Conservation (phyloP, 2,329 filamentous ascomycete species). For the Plenodomus biglobosus region DNA sequence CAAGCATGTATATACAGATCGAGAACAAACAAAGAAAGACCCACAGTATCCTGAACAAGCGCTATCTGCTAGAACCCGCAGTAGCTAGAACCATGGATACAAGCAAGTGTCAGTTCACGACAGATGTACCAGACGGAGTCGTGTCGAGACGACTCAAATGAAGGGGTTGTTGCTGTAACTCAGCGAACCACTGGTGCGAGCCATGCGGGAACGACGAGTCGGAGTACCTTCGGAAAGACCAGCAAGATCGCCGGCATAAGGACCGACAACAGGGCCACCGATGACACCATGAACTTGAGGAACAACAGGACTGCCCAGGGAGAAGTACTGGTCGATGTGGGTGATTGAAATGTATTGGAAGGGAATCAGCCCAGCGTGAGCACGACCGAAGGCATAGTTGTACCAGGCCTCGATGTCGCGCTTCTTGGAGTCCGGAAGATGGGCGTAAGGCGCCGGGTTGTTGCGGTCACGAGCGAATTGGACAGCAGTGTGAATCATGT, state of each 20-base stretch:
- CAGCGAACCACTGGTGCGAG: slow-evolving; percentile 9
- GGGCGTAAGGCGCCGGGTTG: slow-evolving; percentile 9
- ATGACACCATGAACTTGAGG: slow-evolving; percentile 22
- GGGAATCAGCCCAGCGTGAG: slow-evolving; percentile 21
- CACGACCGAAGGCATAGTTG: slow-evolving; percentile 19
- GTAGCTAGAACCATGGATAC: slow-evolving; percentile 3
- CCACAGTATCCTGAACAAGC: not conserved
- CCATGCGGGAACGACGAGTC: slow-evolving; percentile 4
- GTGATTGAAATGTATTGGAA: slow-evolving; percentile 34
- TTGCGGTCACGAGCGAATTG: slow-evolving; percentile 20
- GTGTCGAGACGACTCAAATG: slow-evolving; percentile 8
- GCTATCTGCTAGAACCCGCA: slow-evolving; percentile 5
- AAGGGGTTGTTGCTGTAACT: slow-evolving; percentile 12
- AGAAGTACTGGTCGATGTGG: slow-evolving; percentile 19
- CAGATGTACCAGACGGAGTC: not conserved
- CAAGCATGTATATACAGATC: slow-evolving; percentile 17
- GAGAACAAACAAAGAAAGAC: slow-evolving; percentile 12
- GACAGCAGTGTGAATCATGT: slow-evolving; percentile 28
- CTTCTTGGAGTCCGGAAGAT: slow-evolving; percentile 23
- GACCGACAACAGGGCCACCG: slow-evolving; percentile 15
- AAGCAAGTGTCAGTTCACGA: slow-evolving; percentile 1
- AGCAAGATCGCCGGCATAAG: slow-evolving; percentile 1
- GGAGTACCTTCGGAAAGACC: slow-evolving; percentile 27
- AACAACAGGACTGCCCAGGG: slow-evolving; percentile 10
- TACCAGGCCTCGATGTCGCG: slow-evolving; percentile 30